phyloP scores from a whole-genome alignment of 2,329 filamentous ascomycete genomes.

The Zymoseptoria passerinii region DNA sequence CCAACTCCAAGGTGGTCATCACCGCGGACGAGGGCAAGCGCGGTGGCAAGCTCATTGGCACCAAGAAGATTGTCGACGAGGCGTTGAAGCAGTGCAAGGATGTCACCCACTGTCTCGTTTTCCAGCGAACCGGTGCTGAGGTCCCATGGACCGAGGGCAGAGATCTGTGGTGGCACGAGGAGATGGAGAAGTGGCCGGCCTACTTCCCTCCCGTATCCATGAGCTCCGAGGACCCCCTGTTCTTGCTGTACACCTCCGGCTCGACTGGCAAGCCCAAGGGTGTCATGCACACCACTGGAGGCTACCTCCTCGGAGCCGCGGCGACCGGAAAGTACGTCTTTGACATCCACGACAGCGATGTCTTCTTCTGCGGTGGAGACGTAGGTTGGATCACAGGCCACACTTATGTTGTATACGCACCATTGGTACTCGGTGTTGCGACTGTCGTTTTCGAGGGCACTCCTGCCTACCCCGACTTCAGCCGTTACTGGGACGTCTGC shows the following conservation, averaged over 20 bases:
- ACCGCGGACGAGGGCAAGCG: conserved; percentile 97
- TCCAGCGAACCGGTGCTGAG: conserved; percentile 88
- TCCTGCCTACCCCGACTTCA: conserved; percentile 94
- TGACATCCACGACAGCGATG: conserved; percentile 88
- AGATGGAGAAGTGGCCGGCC: conserved; percentile 89
- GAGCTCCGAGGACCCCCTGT: conserved; percentile 90
- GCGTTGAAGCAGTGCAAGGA: conserved; percentile 92
- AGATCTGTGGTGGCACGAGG: conserved; percentile 98
- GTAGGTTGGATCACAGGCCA: conserved; percentile 99
- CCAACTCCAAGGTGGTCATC: conserved; percentile 84
- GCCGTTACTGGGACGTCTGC: conserved; percentile 97
- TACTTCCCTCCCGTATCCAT: conserved; percentile 86
- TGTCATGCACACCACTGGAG: conserved; percentile 93
- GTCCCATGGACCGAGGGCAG: conserved; percentile 83
- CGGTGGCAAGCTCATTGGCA: conserved; percentile 92
- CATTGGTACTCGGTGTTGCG: conserved; percentile 81
- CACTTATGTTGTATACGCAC: conserved; percentile 96
- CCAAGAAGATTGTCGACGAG: conserved; percentile 98
- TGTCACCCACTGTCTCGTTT: conserved; percentile 78
- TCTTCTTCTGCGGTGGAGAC: conserved; percentile 95
- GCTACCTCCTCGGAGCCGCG: conserved; percentile 89
- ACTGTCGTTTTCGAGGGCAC: conserved; percentile 98
- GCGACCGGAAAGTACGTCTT: conserved; percentile 97
- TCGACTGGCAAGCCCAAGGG: conserved; percentile 99
- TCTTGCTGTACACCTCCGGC: conserved; percentile 95